A percentile compares a stretch with the other conserved stretches of the same genome.
Conservation (phyloP, 75 land plant genomes). For the Picea glauca region DNA sequence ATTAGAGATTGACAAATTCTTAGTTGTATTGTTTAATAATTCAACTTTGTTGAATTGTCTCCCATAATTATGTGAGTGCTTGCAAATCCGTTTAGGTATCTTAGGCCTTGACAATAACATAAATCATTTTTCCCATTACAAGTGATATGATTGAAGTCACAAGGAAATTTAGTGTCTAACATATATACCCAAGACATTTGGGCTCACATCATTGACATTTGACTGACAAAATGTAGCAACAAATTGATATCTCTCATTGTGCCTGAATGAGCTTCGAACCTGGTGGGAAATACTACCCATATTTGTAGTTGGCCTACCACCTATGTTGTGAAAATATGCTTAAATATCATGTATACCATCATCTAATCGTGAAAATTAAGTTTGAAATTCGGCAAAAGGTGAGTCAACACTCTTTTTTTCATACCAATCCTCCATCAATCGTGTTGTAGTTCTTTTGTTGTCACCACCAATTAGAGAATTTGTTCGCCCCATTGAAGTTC, state of each 20-base stretch:
- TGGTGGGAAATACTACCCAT: conserved; percentile 41
- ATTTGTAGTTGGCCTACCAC: conserved; percentile 45
- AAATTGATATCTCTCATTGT: conserved; percentile 48
- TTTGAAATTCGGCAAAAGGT: conserved; percentile 40
- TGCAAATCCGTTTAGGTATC: conserved; percentile 73
- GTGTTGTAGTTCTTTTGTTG: too few species aligned
- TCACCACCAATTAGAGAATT: too few species aligned
- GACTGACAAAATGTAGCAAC: conserved; percentile 93
- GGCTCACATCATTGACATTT: conserved; percentile 96
- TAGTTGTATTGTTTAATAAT: conserved; percentile 43
- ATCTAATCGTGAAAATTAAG: conserved; percentile 39
- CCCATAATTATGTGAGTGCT: conserved; percentile 71
- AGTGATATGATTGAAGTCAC: conserved; percentile 99
- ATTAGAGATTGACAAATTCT: conserved; percentile 25
- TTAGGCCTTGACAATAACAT: conserved; percentile 96
- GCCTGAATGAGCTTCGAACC: conserved; percentile 51
- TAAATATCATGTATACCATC: conserved; percentile 41
- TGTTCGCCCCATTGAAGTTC: too few species aligned
- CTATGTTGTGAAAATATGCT: conserved; percentile 39
- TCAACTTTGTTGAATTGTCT: conserved; percentile 54
- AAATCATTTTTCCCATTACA: conserved; percentile 90
- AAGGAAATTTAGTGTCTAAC: conserved; percentile 87
- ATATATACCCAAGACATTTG: conserved; percentile 85
- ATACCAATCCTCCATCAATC: too few species aligned
- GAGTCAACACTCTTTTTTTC: conserved; percentile 10